Conservation (phyloP, 1,139 yeast species). For the Blastobotrys elegans region DNA sequence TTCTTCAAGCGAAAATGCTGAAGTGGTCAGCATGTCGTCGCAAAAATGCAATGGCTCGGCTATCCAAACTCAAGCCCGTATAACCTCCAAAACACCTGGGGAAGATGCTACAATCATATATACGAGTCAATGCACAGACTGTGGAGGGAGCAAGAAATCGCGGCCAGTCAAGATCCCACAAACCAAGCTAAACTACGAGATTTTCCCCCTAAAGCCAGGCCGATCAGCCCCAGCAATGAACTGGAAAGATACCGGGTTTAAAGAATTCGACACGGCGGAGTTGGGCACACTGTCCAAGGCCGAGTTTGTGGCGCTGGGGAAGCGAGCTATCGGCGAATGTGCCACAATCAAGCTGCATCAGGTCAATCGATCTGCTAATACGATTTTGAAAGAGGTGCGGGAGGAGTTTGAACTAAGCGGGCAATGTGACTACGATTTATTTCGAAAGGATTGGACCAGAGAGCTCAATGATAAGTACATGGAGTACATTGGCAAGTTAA, state of each 20-base stretch:
- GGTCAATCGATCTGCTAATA: background rate
- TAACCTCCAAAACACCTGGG: background rate
- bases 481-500: background rate
- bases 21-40: background rate
- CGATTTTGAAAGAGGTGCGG: background rate
- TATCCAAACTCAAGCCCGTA: background rate
- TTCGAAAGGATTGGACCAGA: background rate
- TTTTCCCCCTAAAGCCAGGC: background rate
- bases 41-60: background rate
- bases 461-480: background rate
- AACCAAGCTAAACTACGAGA: background rate
- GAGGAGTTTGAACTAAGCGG: background rate
- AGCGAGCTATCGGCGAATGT: background rate
- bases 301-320: background rate
- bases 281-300: background rate
- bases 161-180: background rate
- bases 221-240: constrained; percentile 1
- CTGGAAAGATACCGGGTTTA: constrained; percentile 1
- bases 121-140: background rate
- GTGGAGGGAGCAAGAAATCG: background rate
- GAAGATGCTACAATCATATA: background rate
- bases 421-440: background rate
- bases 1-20: background rate
- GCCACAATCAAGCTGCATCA: background rate
- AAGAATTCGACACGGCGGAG: background rate